Base-by-base conservation (phyloP, 1,284 basidiomycete genomes). In the Lignosus rhinocerotis region DNA sequence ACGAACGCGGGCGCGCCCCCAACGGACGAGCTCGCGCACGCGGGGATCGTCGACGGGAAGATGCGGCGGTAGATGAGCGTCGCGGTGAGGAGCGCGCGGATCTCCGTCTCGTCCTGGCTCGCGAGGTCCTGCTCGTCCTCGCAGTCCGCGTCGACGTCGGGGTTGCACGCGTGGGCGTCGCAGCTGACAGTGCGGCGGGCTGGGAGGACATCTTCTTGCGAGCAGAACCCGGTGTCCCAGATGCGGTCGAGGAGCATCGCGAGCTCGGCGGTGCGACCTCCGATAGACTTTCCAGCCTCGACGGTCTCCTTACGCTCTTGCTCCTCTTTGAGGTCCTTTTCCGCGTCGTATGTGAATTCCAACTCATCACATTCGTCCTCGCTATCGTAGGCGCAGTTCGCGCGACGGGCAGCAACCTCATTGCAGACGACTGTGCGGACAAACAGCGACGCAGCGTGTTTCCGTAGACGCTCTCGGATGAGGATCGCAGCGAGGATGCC, bases 211-310 rank as follows among this genome's bases (percentile, higher is more conserved):
- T 72, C 71, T 25, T 68, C 67, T 38, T 68, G 65, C 10, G 69
- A 64, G 61, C 59, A 67, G 63, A 72, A 72, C 30, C 65, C 70
- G 11, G 70, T 70, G 52, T 74, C 75, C 76, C 83, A 85, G 53
- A 83, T 76, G 48, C 77, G 73, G 68, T 87, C 85, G 38, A 89
- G 72, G 11, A 78, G 69, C 56, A 78, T 74, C 1, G 81, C 86
- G 11, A 90, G 73, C 54, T 79, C 74, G 5, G 77, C 77, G 0
- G 82, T 77, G n/a, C 71, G 65, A 0, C 85, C 86, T 5, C 86
- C 86, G 11, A 90, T 77, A 54, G 85, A 83, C 53, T 76, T 77
- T 17, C 85, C 85, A 31, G 83, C 84, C 19, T 80, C 78, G 43
- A 88, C 70, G 0, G 83, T 83, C 48, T 72, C 75, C 51, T 70